Evolutionary conservation across 1,139 yeast genomes (phyloP).

Genomic region (Kodamaea sp.): DNA sequence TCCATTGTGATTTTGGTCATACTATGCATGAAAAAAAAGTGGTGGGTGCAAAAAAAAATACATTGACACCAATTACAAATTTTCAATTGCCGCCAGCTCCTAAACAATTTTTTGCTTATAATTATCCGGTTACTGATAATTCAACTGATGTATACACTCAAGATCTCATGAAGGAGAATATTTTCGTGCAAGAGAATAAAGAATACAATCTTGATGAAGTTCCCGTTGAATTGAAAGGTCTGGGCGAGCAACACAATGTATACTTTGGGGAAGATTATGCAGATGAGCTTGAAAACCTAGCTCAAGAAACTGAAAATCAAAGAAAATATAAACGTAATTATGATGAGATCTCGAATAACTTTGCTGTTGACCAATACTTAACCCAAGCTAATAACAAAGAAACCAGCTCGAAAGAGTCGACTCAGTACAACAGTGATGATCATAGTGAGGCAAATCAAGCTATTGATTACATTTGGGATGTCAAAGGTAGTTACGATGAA

Average conservation of each 20-base stretch:
- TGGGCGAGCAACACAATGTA: not conserved
- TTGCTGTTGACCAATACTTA: too few species aligned
- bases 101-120: too few species aligned
- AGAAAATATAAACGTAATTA: too few species aligned
- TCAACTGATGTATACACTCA: slow-evolving; percentile 27
- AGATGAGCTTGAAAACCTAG: too few species aligned
- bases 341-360: too few species aligned
- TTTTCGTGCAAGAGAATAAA: not conserved
- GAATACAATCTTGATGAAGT: not conserved
- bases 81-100: not conserved
- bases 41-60: not conserved
- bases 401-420: too few species aligned
- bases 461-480: slow-evolving; percentile 2
- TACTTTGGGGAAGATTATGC: not conserved
- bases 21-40: not conserved
- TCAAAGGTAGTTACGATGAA: not conserved
- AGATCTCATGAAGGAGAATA: slow-evolving; percentile 17
- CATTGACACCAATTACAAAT: not conserved
- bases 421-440: not conserved
- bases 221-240: slow-evolving; percentile 1
- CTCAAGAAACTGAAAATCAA: too few species aligned
- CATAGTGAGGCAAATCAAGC: not conserved
- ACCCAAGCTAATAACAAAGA: too few species aligned
- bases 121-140: slow-evolving; percentile 16
- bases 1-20: not conserved